Conservation (phyloP, 331 rosid genomes). For the Phaseolus coccineus region DNA sequence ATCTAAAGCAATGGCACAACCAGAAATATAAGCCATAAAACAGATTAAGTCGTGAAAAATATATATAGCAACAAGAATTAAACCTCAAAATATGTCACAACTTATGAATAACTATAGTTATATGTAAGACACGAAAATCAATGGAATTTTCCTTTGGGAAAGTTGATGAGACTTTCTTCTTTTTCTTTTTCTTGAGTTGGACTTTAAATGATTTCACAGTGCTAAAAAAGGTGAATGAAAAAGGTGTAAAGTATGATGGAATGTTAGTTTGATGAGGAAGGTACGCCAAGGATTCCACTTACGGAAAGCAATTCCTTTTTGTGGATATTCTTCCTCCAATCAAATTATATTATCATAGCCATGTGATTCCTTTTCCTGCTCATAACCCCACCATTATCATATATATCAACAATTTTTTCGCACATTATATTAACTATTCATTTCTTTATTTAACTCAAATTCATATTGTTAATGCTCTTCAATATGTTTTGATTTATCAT, state of each 20-base stretch:
- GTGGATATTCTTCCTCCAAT: slow-evolving; percentile 5
- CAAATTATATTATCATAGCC: no score
- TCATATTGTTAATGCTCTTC: no score
- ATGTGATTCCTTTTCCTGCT: no score
- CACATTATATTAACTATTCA: no score
- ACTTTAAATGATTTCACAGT: background rate
- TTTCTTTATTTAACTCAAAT: no score
- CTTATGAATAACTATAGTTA: background rate
- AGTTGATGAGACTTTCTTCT: background rate
- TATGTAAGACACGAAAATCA: background rate
- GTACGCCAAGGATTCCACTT: slow-evolving; percentile 19
- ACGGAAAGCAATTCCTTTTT: slow-evolving; percentile 34
- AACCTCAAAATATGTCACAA: background rate
- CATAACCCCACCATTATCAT: no score
- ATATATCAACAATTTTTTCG: no score
- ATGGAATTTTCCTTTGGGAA: background rate
- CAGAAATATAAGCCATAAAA: background rate
- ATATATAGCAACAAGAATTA: background rate
- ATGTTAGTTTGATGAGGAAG: slow-evolving; percentile 14
- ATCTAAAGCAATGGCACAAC: background rate
- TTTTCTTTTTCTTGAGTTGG: slow-evolving; percentile 3
- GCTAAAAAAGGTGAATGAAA: slow-evolving; percentile 2
- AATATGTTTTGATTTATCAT: no score
- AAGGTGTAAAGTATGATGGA: slow-evolving; percentile 15
- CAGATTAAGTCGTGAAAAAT: background rate